Evolutionary conservation across 2,329 filamentous ascomycete species (phyloP).

Genomic region (Microdochium bolleyi): DNA sequence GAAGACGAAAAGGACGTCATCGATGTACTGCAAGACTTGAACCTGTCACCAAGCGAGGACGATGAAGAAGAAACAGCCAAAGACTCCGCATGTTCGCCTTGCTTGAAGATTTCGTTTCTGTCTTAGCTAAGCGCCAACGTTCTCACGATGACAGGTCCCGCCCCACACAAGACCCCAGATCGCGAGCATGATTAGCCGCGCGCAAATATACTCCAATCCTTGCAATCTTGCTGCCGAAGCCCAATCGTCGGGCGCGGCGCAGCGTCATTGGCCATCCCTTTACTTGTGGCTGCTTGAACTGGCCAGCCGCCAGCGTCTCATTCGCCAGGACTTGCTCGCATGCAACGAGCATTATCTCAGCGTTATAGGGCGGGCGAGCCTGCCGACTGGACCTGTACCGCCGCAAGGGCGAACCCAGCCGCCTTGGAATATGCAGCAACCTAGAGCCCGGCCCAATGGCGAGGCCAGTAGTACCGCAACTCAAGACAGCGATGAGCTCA

Average conservation of each 20-base stretch:
- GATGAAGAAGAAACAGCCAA: no score
- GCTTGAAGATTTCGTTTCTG: no score
- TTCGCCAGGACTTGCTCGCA: background rate
- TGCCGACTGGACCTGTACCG: background rate
- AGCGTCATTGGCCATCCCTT: background rate
- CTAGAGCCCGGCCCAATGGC: background rate
- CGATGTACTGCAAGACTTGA: no score
- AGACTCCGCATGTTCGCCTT: no score
- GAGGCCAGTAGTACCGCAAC: background rate
- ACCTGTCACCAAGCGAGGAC: no score
- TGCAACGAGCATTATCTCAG: background rate
- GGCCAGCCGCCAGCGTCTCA: background rate
- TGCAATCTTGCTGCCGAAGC: background rate
- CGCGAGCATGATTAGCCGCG: background rate
- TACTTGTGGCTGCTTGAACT: background rate
- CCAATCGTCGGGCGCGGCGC: background rate
- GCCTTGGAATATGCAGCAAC: background rate
- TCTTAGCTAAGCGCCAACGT: background rate
- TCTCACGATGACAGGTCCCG: background rate
- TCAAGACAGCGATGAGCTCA: background rate
- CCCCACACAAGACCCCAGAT: background rate
- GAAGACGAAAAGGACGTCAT: no score
- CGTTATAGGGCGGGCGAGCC: background rate
- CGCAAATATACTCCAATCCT: background rate
- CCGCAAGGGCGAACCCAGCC: background rate